phyloP scores from a whole-genome alignment of 2,329 filamentous ascomycete genomes.

The Hawksworthiomyces lignivorus region DNA sequence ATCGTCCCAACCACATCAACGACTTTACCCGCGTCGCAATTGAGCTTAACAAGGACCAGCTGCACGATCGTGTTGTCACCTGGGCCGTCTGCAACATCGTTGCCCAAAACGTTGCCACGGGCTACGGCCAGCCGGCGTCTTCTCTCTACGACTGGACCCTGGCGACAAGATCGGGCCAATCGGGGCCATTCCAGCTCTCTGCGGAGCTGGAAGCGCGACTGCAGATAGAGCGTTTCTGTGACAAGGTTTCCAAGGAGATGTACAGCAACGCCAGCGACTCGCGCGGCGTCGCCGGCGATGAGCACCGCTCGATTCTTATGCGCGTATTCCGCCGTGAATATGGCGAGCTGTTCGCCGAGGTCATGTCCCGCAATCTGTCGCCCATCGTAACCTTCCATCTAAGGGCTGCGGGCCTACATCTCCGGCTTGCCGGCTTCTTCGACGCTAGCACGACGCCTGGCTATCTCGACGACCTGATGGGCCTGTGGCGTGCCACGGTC shows the following conservation, averaged over 20 bases:
- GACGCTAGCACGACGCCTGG: constrained; percentile 64
- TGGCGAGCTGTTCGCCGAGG: constrained; percentile 53
- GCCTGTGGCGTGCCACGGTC: constrained; percentile 64
- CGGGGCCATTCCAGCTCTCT: constrained; percentile 50
- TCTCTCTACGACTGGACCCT: constrained; percentile 71
- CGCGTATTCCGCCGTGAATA: constrained; percentile 59
- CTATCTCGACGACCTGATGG: constrained; percentile 67
- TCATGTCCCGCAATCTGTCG: constrained; percentile 50
- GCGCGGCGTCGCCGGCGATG: constrained; percentile 59
- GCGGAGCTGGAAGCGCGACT: constrained; percentile 59
- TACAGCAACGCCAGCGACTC: constrained; percentile 71
- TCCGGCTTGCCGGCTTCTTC: constrained; percentile 74
- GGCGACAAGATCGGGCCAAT: constrained; percentile 51
- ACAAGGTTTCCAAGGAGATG: constrained; percentile 72
- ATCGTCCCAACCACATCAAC: constrained; percentile 73
- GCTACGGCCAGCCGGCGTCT: constrained; percentile 73
- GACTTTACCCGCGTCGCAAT: constrained; percentile 72
- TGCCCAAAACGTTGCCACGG: constrained; percentile 72
- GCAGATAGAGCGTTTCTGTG: constrained; percentile 66
- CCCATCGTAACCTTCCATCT: constrained; percentile 58
- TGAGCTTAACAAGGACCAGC: constrained; percentile 69
- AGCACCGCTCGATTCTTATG: constrained; percentile 59
- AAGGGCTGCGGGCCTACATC: constrained; percentile 64
- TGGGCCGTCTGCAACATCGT: constrained; percentile 85
- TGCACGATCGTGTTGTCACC: constrained; percentile 69